Evolutionary conservation across 495 filamentous ascomycete species (phyloP).

Genomic region (Aspergillus panamensis): DNA sequence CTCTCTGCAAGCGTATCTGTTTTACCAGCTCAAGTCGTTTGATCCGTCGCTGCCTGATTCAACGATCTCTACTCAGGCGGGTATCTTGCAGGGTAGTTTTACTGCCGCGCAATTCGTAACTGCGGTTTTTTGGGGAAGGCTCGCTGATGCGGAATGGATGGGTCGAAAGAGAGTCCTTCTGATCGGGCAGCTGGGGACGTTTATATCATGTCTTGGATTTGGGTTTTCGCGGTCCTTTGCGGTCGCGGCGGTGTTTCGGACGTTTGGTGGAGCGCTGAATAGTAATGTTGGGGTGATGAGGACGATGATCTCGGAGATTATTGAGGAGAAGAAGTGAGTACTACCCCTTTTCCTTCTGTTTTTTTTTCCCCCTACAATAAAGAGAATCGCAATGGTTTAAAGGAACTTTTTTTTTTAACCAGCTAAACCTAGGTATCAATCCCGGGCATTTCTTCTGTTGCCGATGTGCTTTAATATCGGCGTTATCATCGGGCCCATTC

Average conservation of each 20-base stretch:
- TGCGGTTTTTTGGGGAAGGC: constrained; percentile 73
- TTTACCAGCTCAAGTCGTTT: constrained; percentile 68
- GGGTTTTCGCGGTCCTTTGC: constrained; percentile 70
- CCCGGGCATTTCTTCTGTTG: constrained; percentile 72
- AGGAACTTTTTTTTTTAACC: too few relatives aligned
- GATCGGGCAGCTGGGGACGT: constrained; percentile 69
- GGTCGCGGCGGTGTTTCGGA: constrained; percentile 65
- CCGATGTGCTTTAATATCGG: constrained; percentile 78
- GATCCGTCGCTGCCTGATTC: constrained; percentile 60
- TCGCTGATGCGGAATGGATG: constrained; percentile 64
- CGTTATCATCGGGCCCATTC: constrained; percentile 60
- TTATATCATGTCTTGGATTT: constrained; percentile 70
- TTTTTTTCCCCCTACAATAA: too few relatives aligned
- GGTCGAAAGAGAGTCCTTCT: constrained; percentile 76
- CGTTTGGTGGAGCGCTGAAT: constrained; percentile 71
- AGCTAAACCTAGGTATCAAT: constrained; percentile 51
- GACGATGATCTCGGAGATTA: constrained; percentile 77
- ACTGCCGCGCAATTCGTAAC: constrained; percentile 76
- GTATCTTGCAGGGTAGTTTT: constrained; percentile 70
- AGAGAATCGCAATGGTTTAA: not conserved
- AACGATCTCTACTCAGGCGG: constrained; percentile 71
- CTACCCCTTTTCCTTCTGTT: not conserved
- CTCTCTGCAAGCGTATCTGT: constrained; percentile 71
- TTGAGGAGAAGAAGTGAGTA: constrained; percentile 60
- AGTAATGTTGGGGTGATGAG: constrained; percentile 80